Evolutionary conservation across 306 rosid genomes (phyloP).

Genomic region (Inga oerstediana): DNA sequence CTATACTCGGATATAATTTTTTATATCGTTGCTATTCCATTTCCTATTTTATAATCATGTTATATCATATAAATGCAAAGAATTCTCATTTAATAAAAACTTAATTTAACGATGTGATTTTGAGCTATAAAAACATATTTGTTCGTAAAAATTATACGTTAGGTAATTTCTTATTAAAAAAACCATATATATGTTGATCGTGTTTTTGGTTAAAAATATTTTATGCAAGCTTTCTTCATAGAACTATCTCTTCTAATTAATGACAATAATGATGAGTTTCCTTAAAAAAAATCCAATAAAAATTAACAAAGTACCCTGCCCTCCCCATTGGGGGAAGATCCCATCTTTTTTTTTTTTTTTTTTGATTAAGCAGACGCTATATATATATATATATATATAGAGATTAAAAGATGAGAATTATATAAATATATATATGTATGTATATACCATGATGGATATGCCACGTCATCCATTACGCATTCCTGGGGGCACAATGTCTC

Average conservation of each 20-base stretch:
- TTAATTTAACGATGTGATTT: not conserved
- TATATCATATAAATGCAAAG: not conserved
- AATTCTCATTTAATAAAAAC: not conserved
- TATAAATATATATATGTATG: not conserved
- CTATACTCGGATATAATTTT: too few relatives aligned
- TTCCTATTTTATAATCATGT: not conserved
- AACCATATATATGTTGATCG: not conserved
- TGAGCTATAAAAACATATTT: not conserved
- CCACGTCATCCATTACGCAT: conserved; percentile 62
- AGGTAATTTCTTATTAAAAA: not conserved
- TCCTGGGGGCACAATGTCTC: conserved; percentile 82
- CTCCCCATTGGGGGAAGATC: not conserved
- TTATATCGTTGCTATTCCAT: not conserved
- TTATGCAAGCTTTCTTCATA: not conserved
- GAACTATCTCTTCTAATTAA: not conserved
- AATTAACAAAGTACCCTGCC: not conserved
- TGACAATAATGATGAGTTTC: not conserved
- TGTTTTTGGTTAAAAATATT: not conserved
- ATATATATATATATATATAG: too few relatives aligned
- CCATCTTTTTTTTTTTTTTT: not conserved
- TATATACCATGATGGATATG: conserved; percentile 24
- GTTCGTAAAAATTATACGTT: not conserved
- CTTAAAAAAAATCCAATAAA: not conserved
- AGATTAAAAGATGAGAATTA: conserved; percentile 4
- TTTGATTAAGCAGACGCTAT: not conserved